A percentile compares a stretch with the other conserved stretches of the same genome.
These are phyloP conservation scores for Agapanthus africanus DNA, from an alignment of 106 monocot genomes.

Conservation along the genomic window DNA sequence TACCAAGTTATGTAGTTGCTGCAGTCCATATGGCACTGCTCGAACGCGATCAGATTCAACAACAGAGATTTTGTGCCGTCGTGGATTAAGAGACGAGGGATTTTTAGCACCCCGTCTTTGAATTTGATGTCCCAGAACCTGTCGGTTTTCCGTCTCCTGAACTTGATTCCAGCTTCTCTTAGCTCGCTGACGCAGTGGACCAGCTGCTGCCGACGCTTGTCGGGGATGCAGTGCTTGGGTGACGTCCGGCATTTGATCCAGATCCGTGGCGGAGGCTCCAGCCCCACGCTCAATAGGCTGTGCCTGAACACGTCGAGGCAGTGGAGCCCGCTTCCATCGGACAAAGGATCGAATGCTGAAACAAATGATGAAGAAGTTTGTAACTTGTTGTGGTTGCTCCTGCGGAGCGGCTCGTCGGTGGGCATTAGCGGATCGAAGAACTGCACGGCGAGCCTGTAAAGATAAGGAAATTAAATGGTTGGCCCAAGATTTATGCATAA, in stretches of 20 bases:
- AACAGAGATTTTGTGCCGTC: conserved; percentile 70
- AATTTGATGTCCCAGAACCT: conserved; percentile 73
- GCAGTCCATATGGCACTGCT: conserved; percentile 65
- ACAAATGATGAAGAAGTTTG: conserved; percentile 11
- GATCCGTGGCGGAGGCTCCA: conserved; percentile 20
- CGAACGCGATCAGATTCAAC: conserved; percentile 82
- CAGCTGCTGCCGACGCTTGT: conserved; percentile 67
- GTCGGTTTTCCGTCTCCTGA: conserved; percentile 41
- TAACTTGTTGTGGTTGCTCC: conserved; percentile 19
- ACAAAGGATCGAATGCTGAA: conserved; percentile 37
- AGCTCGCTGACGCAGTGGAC: conserved; percentile 71
- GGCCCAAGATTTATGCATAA: no score
- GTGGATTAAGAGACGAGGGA: conserved; percentile 61
- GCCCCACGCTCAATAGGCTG: conserved; percentile 42
- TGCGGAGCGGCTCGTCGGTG: conserved; percentile 44
- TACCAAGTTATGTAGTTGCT: conserved; percentile 66
- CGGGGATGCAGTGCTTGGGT: conserved; percentile 13
- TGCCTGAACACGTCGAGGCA: conserved; percentile 73
- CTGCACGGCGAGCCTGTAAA: conserved; percentile 43
- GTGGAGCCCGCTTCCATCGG: conserved; percentile 41
- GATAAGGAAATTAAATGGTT: no score
- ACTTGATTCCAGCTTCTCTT: conserved; percentile 56
- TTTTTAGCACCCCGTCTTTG: conserved; percentile 41
- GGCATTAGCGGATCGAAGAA: conserved; percentile 81
- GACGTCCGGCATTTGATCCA: conserved; percentile 46